Evolutionary conservation across 2,329 filamentous ascomycete species (phyloP), one percentile per base, ranked within the genome.

Genomic region (Scolecobasidium constrictum): DNA sequence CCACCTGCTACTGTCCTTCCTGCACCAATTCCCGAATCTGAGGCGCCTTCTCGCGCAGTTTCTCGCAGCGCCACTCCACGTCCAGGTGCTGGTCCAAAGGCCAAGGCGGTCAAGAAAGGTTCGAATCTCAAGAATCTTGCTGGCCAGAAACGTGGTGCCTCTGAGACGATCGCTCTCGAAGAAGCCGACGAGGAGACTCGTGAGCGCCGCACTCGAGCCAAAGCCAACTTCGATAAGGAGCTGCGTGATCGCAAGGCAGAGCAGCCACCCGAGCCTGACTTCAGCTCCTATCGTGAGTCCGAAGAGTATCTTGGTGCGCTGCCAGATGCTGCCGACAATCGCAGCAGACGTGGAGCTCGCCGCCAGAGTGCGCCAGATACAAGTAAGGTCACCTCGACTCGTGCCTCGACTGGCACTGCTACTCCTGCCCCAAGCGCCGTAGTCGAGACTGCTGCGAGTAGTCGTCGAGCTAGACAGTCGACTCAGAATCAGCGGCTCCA

Each of bases 181-280:
- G 40, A 42, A 20, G 19, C 20, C 15, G 31, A 36, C 15, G 26
- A 31, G 22, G 40, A 42, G 23, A 42, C 40, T 22, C 26, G 12
- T 7, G 23, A 35, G 34, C 40, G 42, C 42, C 22, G 23, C 15
- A 39, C 38, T 20, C 13, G 19, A 6, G 35, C 13, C 12, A 20
- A 44, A 22, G 42, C 35, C 13, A 11, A 20, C 13, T 33, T 42
- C 15, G 34, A 42, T 3, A 17, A 31, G 12, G 21, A 31, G 13
- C 36, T 44, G 15, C 19, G 12, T 18, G 18, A 15, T 38, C 23
- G 35, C 13, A 38, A 44, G 13, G 17, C 40, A 4, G 33, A 37
- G 18, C 13, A 34, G 17, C 16, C 16, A 16, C 23, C 18, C 18
- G n/a, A 42, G 3, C 26, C 9, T 7, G 19, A 36, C 11, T 16